Evolutionary conservation across 257 asterid genomes (phyloP).

Genomic region (Henckelia pumila): DNA sequence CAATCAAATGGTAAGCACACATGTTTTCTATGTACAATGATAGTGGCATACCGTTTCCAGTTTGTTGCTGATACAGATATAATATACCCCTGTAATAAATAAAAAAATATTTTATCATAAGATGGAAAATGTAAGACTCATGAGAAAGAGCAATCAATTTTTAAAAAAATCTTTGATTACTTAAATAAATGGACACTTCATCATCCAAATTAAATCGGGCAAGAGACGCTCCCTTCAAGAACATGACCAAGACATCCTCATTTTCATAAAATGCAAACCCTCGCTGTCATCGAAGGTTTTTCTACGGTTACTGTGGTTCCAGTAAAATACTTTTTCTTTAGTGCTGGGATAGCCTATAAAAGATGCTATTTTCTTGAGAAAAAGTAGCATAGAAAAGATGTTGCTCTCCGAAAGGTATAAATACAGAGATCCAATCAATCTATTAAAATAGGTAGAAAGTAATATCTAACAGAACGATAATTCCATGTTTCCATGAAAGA

Average conservation of each 20-base stretch:
- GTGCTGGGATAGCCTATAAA: background rate
- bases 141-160: background rate
- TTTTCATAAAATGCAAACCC: background rate
- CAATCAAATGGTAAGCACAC: background rate
- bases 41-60: constrained; percentile 69
- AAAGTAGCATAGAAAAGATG: background rate
- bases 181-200: no score
- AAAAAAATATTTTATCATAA: constrained; percentile 23
- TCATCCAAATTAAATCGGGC: background rate
- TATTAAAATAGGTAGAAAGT: background rate
- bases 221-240: background rate
- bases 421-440: background rate
- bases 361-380: background rate
- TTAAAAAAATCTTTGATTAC: no score
- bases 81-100: constrained; percentile 69
- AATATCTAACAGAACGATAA: background rate
- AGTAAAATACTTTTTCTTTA: background rate
- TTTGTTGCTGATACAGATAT: constrained; percentile 62
- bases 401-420: background rate
- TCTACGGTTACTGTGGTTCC: background rate
- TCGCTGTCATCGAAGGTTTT: background rate
- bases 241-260: background rate
- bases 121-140: constrained; percentile 17
- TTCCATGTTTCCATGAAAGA: background rate
- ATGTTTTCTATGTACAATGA: constrained; percentile 7